Percentiles rank a stretch among this genome's conserved stretches.
phyloP scores from a whole-genome alignment of 441 rosid genomes.

The Theobroma grandiflorum region DNA sequence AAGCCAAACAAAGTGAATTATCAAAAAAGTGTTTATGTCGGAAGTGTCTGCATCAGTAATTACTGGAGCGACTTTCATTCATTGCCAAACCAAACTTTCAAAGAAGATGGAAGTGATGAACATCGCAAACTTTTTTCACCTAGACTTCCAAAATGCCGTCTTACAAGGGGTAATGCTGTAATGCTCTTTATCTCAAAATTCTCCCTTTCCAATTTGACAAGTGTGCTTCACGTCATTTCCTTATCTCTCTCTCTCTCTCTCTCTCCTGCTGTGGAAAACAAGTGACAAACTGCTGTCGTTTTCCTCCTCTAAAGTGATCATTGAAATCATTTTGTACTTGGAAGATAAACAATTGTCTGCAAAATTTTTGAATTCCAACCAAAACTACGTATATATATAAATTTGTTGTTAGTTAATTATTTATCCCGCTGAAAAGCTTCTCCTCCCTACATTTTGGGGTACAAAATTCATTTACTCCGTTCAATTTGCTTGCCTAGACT shows the following conservation, averaged over 20 bases:
- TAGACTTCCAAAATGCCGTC: conserved; percentile 3
- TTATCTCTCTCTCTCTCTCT: not conserved
- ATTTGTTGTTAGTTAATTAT: too few relatives aligned
- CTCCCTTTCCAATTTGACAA: not conserved
- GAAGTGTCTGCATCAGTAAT: conserved; percentile 11
- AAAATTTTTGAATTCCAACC: not conserved
- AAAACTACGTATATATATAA: not conserved
- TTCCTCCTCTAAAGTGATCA: not conserved
- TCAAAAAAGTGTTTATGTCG: conserved; percentile 24
- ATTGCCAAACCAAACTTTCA: not conserved
- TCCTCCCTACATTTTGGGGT: not conserved
- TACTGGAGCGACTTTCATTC: not conserved
- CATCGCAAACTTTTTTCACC: conserved; percentile 2
- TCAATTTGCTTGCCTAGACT: not conserved
- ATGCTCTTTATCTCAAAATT: not conserved
- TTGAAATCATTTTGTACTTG: not conserved
- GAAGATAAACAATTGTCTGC: not conserved
- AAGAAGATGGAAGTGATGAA: not conserved
- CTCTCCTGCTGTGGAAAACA: not conserved
- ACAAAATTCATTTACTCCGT: too few relatives aligned
- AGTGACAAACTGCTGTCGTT: conserved; percentile 1
- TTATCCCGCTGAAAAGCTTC: not conserved
- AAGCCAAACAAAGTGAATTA: conserved; percentile 17
- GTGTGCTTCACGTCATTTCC: not conserved
- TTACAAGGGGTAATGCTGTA: not conserved